phyloP scores from a whole-genome alignment of 2,329 filamentous ascomycete species.

The Calonectria hongkongensis region DNA sequence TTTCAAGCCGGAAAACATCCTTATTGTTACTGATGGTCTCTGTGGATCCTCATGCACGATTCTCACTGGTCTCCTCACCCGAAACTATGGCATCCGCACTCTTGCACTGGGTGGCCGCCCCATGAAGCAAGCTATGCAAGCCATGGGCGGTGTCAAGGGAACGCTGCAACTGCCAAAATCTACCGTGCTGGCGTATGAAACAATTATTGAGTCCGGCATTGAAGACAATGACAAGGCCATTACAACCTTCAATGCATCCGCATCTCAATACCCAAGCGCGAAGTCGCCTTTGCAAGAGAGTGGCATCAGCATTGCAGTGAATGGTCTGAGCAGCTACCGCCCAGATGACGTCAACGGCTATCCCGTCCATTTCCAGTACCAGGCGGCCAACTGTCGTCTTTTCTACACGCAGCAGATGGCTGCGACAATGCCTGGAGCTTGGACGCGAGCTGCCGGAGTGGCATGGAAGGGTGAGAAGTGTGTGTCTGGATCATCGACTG shows the following conservation, averaged over 20 bases:
- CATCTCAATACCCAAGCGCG: neutral
- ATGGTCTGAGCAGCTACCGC: conserved; percentile 33
- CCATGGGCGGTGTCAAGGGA: conserved; percentile 42
- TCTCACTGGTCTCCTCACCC: conserved; percentile 34
- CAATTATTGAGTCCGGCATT: neutral
- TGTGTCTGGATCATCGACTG: conserved; percentile 20
- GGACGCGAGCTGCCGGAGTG: conserved; percentile 3
- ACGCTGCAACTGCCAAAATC: neutral
- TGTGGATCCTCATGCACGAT: conserved; percentile 40
- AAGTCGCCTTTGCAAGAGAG: neutral
- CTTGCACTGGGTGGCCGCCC: conserved; percentile 40
- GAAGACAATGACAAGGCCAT: neutral
- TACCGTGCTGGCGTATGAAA: neutral
- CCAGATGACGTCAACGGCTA: conserved; percentile 22
- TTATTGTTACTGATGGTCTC: conserved; percentile 39
- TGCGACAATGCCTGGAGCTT: conserved; percentile 9
- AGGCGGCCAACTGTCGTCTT: conserved; percentile 40
- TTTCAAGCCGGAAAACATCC: conserved; percentile 37
- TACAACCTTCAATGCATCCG: neutral
- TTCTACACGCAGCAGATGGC: conserved; percentile 35
- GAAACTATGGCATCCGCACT: conserved; percentile 32
- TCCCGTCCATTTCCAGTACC: conserved; percentile 42
- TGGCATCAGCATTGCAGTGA: conserved; percentile 11
- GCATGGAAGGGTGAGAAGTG: conserved; percentile 30
- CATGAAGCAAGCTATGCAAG: conserved; percentile 36